Percentiles rank a stretch among this genome's conserved stretches.
Evolutionary conservation across 2,329 filamentous ascomycete genomes (phyloP).

Genomic region (Colletotrichum tanaceti): DNA sequence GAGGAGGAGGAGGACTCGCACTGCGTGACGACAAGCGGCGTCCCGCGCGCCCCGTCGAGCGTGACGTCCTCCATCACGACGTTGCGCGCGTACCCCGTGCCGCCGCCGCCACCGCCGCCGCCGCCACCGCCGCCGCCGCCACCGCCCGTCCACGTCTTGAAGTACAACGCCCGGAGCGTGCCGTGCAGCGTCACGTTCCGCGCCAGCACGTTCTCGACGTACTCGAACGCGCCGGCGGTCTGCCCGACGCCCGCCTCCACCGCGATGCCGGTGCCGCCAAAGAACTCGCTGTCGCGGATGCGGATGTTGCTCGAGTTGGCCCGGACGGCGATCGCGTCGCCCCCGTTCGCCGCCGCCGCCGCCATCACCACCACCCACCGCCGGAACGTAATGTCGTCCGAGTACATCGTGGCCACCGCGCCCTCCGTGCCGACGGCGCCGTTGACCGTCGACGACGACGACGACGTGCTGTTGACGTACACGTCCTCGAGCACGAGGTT

Average conservation of each 20-base stretch:
- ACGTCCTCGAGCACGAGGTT: slow-evolving; percentile 62
- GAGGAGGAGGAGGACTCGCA: slow-evolving; percentile 52
- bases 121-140: too few species aligned
- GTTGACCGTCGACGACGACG: too few species aligned
- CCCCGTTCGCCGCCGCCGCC: too few species aligned
- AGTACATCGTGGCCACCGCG: slow-evolving; percentile 64
- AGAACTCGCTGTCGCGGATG: slow-evolving; percentile 61
- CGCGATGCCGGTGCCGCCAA: slow-evolving; percentile 64
- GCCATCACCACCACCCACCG: slow-evolving; percentile 62
- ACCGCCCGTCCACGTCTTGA: slow-evolving; percentile 73
- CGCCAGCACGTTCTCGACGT: slow-evolving; percentile 61
- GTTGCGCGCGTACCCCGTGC: slow-evolving; percentile 55
- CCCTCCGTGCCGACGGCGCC: slow-evolving; percentile 60
- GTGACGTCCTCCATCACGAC: slow-evolving; percentile 49
- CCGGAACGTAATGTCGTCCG: slow-evolving; percentile 62
- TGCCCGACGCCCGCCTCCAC: slow-evolving; percentile 70
- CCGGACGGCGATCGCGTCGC: slow-evolving; percentile 66
- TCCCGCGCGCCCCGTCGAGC: slow-evolving; percentile 44
- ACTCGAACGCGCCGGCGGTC: slow-evolving; percentile 60
- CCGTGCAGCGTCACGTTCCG: slow-evolving; percentile 59
- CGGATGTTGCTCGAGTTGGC: slow-evolving; percentile 66
- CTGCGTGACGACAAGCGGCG: slow-evolving; percentile 51
- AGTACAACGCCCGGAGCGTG: slow-evolving; percentile 61
- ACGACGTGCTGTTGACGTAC: slow-evolving; percentile 67
- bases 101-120: slow-evolving; percentile 69